Evolutionary conservation across 495 filamentous ascomycete species (phyloP).

Genomic region (Filosporella fistucella): DNA sequence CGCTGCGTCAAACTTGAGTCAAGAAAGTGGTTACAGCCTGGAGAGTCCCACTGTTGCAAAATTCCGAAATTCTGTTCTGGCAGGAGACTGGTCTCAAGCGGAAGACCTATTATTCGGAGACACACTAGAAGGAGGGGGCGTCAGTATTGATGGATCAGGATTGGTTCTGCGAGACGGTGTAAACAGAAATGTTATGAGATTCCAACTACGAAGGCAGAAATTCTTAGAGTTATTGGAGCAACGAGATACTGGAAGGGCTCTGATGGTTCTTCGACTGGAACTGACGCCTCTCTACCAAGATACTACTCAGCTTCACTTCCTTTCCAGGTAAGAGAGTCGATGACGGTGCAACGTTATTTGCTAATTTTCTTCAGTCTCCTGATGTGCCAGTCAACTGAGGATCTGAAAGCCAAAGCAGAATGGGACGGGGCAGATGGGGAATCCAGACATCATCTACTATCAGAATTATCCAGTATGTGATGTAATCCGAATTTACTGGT

Average conservation of each 20-base stretch:
- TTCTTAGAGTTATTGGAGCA: constrained; percentile 86
- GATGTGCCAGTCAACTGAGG: constrained; percentile 78
- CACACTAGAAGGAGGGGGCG: constrained; percentile 46
- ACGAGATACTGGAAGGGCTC: constrained; percentile 64
- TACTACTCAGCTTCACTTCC: constrained; percentile 65
- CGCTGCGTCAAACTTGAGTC: constrained; percentile 67
- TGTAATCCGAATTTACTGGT: neutral
- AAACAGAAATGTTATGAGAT: constrained; percentile 45
- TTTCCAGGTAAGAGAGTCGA: constrained; percentile 62
- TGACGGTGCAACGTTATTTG: constrained; percentile 4
- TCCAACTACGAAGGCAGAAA: constrained; percentile 88
- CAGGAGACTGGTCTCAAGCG: constrained; percentile 79
- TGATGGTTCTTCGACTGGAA: constrained; percentile 80
- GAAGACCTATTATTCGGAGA: constrained; percentile 72
- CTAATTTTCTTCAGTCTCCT: constrained; percentile 53
- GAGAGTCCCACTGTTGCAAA: constrained; percentile 81
- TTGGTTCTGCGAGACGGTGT: constrained; percentile 41
- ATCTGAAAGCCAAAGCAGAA: constrained; percentile 72
- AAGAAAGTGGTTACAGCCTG: constrained; percentile 84
- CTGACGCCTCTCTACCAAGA: constrained; percentile 85
- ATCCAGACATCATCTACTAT: constrained; percentile 73
- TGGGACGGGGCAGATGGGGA: constrained; percentile 84
- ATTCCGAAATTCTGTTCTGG: constrained; percentile 76
- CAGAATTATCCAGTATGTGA: constrained; percentile 75
- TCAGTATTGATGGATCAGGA: constrained; percentile 36